phyloP scores from a whole-genome alignment of 257 asterid genomes.

The Fraxinus anomala region DNA sequence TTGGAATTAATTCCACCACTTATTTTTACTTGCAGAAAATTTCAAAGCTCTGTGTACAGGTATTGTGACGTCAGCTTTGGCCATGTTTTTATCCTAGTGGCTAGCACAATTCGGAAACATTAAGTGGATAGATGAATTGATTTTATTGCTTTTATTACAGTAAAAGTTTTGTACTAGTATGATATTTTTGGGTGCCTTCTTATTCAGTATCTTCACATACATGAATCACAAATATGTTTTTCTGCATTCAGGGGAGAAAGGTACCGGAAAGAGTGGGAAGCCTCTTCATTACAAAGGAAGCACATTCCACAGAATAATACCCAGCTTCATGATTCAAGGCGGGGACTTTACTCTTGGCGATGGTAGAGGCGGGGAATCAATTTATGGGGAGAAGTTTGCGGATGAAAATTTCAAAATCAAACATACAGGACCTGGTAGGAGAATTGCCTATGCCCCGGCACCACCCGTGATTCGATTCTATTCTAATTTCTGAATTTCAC shows the following conservation, averaged over 20 bases:
- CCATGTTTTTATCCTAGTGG: not conserved
- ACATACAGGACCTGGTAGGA: constrained; percentile 90
- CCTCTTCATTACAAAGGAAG: constrained; percentile 95
- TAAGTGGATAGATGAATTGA: not conserved
- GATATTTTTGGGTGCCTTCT: not conserved
- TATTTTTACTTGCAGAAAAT: constrained; percentile 65
- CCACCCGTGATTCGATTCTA: not conserved
- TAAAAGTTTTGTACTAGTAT: not conserved
- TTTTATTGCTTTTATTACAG: not conserved
- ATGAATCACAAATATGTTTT: constrained; percentile 7
- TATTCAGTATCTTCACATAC: not conserved
- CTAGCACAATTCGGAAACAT: not conserved
- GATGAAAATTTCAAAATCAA: constrained; percentile 96
- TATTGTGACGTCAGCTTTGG: constrained; percentile 19
- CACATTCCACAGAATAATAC: constrained; percentile 84
- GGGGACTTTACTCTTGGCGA: constrained; percentile 97
- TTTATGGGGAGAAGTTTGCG: constrained; percentile 82
- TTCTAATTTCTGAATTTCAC: not conserved
- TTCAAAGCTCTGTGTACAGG: constrained; percentile 96
- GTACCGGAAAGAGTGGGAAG: constrained; percentile 79
- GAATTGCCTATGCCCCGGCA: constrained; percentile 1
- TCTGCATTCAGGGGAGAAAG: constrained; percentile 77
- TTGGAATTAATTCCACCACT: constrained; percentile 22
- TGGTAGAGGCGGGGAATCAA: constrained; percentile 98
- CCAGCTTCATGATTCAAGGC: constrained; percentile 98